Base-by-base conservation (phyloP, 2,329 filamentous ascomycete genomes). In the Cordyceps cateniannulata region DNA sequence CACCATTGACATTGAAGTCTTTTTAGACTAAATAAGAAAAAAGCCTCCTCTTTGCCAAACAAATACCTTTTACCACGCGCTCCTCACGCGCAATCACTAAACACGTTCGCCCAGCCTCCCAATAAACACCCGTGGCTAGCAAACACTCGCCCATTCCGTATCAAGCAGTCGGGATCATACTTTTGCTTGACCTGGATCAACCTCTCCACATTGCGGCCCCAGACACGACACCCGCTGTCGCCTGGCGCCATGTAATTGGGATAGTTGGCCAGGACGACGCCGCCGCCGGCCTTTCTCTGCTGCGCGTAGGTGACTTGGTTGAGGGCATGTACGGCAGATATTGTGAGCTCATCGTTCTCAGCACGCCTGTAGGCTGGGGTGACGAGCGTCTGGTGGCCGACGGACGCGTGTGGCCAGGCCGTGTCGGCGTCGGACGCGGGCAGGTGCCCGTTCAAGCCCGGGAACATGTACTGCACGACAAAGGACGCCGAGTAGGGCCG, bases 391-490 rank as follows among this genome's bases (percentile, higher is more conserved):
- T 62, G 54, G 25, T 62, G 60, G 24, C 60, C 54, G 14, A 40
- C 47, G 5, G 4, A 14, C 8, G 60, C n/a, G 27, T 62, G 60
- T 16, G 60, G 60, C 60, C 60, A 62, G 2, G 60, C 60, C 5
- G 60, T 61, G 5, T 57, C 60, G 7, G 1, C 5, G 24, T 62
- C 48, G 6, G 40, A 22, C 12, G 25, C 32, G 20, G 60, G 60
- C 0, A 62, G 40, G 16, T 53, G 38, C n/a, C 54, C 53, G 14
- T 54, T 62, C 9, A 51, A 12, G 9, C 35, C 48, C 3, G 60
- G 60, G 27, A 44, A 54, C 54, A 62, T 59, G 48, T 62, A 58
- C 22, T 62, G 60, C 40, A 62, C n/a, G n/a, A 62, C 42, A n/a
- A 62, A 48, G 3, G 54, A 58, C 4, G 60, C 60, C 6, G 60